Evolutionary conservation across 2,329 filamentous ascomycete genomes (phyloP).

Genomic region (Verticillium longisporum): DNA sequence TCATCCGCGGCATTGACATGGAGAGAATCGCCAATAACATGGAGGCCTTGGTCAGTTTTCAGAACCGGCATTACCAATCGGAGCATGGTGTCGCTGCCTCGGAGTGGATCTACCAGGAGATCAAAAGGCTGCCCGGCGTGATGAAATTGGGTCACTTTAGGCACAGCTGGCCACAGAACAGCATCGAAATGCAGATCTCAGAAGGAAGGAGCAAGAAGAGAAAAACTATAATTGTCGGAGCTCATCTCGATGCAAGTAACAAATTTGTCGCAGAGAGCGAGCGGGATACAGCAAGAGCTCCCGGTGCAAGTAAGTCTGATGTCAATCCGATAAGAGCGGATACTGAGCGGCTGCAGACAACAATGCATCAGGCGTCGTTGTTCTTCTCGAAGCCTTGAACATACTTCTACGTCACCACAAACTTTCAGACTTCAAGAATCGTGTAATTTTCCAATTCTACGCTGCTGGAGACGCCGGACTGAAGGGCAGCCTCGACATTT

Average conservation of each 20-base stretch:
- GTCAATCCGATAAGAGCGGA: neutral
- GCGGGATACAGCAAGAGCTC: conserved; percentile 14
- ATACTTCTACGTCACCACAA: conserved; percentile 61
- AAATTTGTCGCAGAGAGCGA: conserved; percentile 3
- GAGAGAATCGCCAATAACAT: neutral
- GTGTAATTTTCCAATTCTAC: conserved; percentile 83
- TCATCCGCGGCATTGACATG: neutral
- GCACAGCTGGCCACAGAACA: conserved; percentile 33
- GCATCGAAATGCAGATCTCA: conserved; percentile 23
- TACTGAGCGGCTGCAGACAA: conserved; percentile 20
- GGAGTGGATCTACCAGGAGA: conserved; percentile 33
- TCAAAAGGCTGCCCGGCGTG: conserved; percentile 28
- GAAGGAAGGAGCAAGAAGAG: conserved; percentile 25
- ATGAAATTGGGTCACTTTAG: conserved; percentile 33
- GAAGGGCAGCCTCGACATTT: conserved; percentile 36
- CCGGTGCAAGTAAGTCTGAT: conserved; percentile 22
- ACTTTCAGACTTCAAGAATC: conserved; percentile 54
- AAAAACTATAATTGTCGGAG: conserved; percentile 59
- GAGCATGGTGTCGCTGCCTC: conserved; percentile 31
- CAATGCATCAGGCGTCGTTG: conserved; percentile 40
- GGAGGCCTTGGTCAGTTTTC: conserved; percentile 8
- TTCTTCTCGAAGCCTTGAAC: conserved; percentile 70
- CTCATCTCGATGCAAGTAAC: conserved; percentile 71
- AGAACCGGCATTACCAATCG: conserved; percentile 34
- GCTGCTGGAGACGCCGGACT: conserved; percentile 58